A percentile compares a stretch with the other conserved stretches of the same genome.
Conservation (phyloP, 2,329 filamentous ascomycete species). For the Diaporthe ampelina region DNA sequence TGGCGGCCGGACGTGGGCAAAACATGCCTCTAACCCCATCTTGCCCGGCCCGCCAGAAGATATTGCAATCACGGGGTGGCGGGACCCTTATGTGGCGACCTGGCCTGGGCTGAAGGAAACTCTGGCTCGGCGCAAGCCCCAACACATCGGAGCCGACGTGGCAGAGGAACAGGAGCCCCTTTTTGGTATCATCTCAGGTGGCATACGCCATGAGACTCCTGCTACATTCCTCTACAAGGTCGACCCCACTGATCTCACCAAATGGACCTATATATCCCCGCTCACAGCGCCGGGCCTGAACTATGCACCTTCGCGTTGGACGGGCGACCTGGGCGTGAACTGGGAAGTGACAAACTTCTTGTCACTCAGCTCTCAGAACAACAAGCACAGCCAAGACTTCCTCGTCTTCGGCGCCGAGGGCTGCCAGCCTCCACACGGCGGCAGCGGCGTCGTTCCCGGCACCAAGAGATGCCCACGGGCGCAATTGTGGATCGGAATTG, state of each 20-base stretch:
- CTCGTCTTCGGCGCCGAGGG: conserved; percentile 63
- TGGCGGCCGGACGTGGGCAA: conserved; percentile 52
- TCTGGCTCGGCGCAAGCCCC: conserved; percentile 43
- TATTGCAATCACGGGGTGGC: conserved; percentile 50
- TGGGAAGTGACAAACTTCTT: conserved; percentile 65
- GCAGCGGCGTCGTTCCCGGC: conserved; percentile 36
- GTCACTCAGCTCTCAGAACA: conserved; percentile 52
- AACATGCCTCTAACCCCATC: conserved; percentile 50
- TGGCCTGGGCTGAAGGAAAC: conserved; percentile 47
- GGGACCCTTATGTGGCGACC: conserved; percentile 51
- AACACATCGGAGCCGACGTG: conserved; percentile 39
- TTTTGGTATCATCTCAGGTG: conserved; percentile 64
- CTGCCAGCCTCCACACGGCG: conserved; percentile 40
- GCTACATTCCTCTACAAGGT: conserved; percentile 62
- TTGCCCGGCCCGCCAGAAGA: conserved; percentile 48
- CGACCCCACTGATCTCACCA: conserved; percentile 53
- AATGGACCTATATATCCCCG: conserved; percentile 61
- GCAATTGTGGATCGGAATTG: conserved; percentile 58
- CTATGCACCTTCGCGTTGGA: conserved; percentile 56
- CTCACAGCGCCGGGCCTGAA: conserved; percentile 45
- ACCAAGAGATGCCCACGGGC: conserved; percentile 38
- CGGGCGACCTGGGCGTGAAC: conserved; percentile 63
- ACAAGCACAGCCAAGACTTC: conserved; percentile 53
- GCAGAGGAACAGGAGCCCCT: conserved; percentile 45
- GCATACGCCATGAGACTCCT: conserved; percentile 56